phyloP scores from a whole-genome alignment of 768 basidiomycete species.

The Mycena polygramma region DNA sequence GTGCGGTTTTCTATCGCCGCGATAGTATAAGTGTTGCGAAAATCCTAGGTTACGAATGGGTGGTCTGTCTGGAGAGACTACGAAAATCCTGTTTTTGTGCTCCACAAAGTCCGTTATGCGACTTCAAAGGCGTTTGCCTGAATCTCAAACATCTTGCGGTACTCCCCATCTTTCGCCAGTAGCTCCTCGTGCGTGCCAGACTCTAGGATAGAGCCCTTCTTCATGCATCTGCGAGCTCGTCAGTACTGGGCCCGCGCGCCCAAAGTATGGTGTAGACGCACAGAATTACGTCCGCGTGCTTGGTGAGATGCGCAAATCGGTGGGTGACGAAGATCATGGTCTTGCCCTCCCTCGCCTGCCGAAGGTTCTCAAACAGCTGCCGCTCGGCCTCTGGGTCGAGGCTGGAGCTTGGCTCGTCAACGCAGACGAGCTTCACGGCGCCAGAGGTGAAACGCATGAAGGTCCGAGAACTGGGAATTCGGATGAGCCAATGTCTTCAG shows the following conservation, averaged over 20 bases:
- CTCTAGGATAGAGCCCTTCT: slow-evolving; percentile 56
- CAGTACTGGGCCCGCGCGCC: neutral
- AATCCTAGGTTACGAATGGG: no score
- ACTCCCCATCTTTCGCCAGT: slow-evolving; percentile 53
- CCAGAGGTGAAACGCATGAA: slow-evolving; percentile 63
- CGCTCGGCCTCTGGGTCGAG: slow-evolving; percentile 70
- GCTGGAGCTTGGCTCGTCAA: slow-evolving; percentile 72
- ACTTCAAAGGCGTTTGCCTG: slow-evolving; percentile 48
- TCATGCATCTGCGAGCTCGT: slow-evolving; percentile 55
- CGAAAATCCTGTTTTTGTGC: neutral
- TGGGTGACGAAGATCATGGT: slow-evolving; percentile 73
- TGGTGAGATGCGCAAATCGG: slow-evolving; percentile 64
- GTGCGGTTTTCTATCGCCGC: no score
- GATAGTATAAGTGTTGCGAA: no score
- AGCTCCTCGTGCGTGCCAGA: slow-evolving; percentile 57
- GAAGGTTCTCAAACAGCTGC: slow-evolving; percentile 58
- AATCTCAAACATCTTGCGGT: slow-evolving; percentile 57
- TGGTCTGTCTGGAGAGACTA: no score
- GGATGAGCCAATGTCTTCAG: neutral
- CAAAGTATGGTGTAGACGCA: slow-evolving; percentile 44
- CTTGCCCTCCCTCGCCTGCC: slow-evolving; percentile 56
- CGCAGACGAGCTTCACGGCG: slow-evolving; percentile 60
- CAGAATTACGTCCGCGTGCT: slow-evolving; percentile 66
- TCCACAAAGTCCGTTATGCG: no score
- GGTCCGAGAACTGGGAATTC: slow-evolving; percentile 56